Base-by-base conservation (phyloP, 1,139 yeast species). In the Geotrichum siamense region DNA sequence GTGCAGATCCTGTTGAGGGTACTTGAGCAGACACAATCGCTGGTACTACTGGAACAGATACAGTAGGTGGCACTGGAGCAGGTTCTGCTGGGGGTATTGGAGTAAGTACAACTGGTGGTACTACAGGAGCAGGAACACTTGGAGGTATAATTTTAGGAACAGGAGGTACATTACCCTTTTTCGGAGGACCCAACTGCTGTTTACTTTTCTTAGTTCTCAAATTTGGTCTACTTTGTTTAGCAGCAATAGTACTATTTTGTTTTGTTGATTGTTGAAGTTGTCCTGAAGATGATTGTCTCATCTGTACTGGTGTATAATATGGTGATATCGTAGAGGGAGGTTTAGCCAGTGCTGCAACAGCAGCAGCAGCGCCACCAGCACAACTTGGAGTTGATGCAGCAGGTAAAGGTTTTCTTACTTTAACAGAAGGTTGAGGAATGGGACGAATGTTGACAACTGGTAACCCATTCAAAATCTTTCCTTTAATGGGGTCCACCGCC, bases 341-440 rank as follows among this genome's bases (percentile, higher is more conserved):
- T 35, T 46, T 48, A 16, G 51, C 51, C 39, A 58, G 50, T 6
- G 64, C 56, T 5, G 70, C 69, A 2, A 69, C 68, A 15, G 61
- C 57, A 1, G 68, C 66, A 1, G 69, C 65, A 41, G 59, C 57
- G 8, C 56, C 48, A 13, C 47, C 41, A 40, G 55, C 54, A 30
- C 54, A 54, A 31, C 52, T 49, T 46, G 55, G 53, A 9, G 59
- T 63, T 39, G 49, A 54, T 17, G 58, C 58, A 30, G 59, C 48
- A 10, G 59, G 59, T 26, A 58, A 57, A 4, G 58, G 47, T 12
- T 26, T 19, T n/a, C 8, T 28, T 12, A 37, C 48, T n/a, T n/a
- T n/a, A 25, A 43, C 22, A 17, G 33, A 23, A 21, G 51, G 50
- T 29, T 49, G 47, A 20, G 21, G 48, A 41, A 43, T 48, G 53